Conservation (phyloP, 2,329 filamentous ascomycete species). For the Lachnellula subtilissima region DNA sequence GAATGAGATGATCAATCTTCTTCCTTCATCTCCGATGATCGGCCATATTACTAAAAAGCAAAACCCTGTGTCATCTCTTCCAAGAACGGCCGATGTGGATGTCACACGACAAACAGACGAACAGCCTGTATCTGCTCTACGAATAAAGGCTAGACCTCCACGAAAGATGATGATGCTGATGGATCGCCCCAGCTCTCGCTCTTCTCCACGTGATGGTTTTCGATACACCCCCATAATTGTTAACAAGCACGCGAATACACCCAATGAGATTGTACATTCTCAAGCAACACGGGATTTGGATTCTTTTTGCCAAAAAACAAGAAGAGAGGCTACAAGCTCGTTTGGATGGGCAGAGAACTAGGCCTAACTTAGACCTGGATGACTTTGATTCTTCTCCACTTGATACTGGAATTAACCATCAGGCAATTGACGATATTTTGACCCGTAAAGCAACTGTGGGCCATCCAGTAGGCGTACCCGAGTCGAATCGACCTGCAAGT, state of each 20-base stretch:
- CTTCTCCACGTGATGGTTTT: conserved; percentile 1
- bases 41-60: neutral
- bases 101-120: neutral
- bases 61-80: neutral
- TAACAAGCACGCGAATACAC: neutral
- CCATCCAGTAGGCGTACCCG: neutral
- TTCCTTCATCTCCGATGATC: neutral
- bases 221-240: neutral
- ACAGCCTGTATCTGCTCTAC: conserved; percentile 20
- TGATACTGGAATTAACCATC: conserved; percentile 18
- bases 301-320: conserved; percentile 15
- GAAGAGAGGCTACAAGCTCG: conserved; percentile 15
- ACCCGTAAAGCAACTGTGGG: conserved; percentile 6
- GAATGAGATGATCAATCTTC: neutral
- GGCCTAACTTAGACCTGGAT: conserved; percentile 3
- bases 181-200: conserved; percentile 16
- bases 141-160: conserved; percentile 27
- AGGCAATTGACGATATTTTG: conserved; percentile 17
- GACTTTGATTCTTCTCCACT: conserved; percentile 7
- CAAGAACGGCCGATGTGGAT: neutral
- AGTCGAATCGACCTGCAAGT: neutral
- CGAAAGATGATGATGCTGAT: conserved; percentile 31
- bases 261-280: conserved; percentile 11
- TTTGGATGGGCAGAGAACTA: conserved; percentile 8
- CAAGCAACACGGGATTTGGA: conserved; percentile 18